phyloP scores from a whole-genome alignment of 352 stramenopile species.

The Phytophthora rubi region DNA sequence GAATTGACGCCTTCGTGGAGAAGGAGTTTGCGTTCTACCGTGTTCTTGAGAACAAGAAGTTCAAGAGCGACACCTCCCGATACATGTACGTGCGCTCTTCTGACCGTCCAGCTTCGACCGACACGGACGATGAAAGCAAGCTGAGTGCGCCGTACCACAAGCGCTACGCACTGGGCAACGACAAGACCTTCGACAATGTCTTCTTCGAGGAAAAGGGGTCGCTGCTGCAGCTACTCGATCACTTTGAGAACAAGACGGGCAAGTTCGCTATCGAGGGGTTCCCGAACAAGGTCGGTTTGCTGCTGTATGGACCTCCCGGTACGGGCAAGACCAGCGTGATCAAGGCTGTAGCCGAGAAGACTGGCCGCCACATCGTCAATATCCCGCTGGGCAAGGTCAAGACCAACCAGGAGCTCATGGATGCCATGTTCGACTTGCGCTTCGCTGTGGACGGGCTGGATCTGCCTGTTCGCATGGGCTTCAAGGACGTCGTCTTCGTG shows the following conservation, averaged over 20 bases:
- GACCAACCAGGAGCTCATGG: conserved; percentile 87
- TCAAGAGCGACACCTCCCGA: conserved; percentile 44
- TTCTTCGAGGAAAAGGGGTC: conserved; percentile 87
- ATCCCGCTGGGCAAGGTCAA: conserved; percentile 72
- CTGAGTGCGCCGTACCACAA: conserved; percentile 44
- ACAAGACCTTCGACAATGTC: conserved; percentile 90
- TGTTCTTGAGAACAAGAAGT: conserved; percentile 40
- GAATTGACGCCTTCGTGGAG: conserved; percentile 50
- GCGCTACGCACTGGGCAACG: conserved; percentile 79
- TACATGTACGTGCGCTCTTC: conserved; percentile 52
- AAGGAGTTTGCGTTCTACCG: conserved; percentile 46
- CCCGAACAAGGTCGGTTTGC: conserved; percentile 88
- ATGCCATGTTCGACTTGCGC: conserved; percentile 76
- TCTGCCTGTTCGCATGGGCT: conserved; percentile 64
- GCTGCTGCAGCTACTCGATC: conserved; percentile 74
- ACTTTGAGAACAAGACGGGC: conserved; percentile 71
- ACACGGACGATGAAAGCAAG: conserved; percentile 22
- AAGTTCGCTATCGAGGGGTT: conserved; percentile 90
- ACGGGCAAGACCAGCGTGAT: conserved; percentile 91
- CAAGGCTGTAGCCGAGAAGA: conserved; percentile 82
- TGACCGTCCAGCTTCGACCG: conserved; percentile 11
- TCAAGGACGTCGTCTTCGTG: conserved; percentile 91
- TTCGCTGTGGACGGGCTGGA: conserved; percentile 66
- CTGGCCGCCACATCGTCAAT: conserved; percentile 74
- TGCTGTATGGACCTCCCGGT: conserved; percentile 86